Evolutionary conservation across 208 protist species (phyloP), one percentile per base, ranked within the genome.

Genomic region (Phytomonas sp.): DNA sequence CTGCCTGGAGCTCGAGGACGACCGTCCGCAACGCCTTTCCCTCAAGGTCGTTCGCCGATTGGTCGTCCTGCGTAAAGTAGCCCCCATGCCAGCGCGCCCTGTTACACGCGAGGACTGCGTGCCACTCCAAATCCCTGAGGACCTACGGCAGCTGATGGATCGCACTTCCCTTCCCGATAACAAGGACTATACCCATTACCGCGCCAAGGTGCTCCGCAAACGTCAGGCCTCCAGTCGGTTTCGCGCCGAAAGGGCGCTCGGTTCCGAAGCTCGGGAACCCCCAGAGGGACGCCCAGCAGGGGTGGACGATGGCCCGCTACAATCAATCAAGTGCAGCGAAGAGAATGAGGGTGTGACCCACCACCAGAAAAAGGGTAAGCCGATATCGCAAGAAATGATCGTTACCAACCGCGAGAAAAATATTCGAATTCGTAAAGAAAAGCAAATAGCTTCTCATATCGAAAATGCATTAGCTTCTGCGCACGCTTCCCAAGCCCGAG

Each of bases 21-120:
- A 95, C 69, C 78, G 84, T 11, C 81, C 83, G 19, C 95, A 98
- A 72, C 76, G 79, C 2, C 40, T 98, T 26, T 95, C 87, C 0
- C 80, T 95, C 1, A 95, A 95, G 64, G 61, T 92, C 12, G 81
- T 89, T 59, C 90, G 90, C 5, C 79, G 82, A 3, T 81, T 95
- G 29, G 70, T 95, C 37, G 79, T 89, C 5, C 80, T 95, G 76
- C 68, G 66, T 3, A 93, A 95, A 66, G 69, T 75, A 11, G 52
- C 56, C 0, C 77, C 78, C 5, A 11, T 83, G 31, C 86, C 87
- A 23, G 64, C 33, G 26, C 75, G 75, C 11, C 72, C 60, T 23
- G 83, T 80, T 40, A 66, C 81, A 8, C 86, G 86, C 23, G 82
- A 70, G 66, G 67, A 61, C 23, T 93, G 87, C 60, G 79, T 78